phyloP scores from a whole-genome alignment of 495 filamentous ascomycete species.

The Podospora tetraspora region DNA sequence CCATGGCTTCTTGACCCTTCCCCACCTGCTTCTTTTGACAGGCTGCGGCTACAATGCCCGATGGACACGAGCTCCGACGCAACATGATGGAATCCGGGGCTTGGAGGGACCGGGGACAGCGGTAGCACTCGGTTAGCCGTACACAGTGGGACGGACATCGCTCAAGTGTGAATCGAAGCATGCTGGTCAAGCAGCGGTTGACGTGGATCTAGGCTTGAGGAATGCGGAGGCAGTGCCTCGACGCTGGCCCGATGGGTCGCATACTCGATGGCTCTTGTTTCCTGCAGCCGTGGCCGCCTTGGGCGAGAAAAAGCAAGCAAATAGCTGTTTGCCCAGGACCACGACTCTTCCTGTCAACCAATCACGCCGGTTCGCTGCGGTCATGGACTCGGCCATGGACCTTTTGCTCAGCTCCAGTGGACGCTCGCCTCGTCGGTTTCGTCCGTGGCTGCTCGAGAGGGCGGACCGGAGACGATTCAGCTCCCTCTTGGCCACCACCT shows the following conservation, averaged over 20 bases:
- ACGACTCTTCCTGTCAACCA: background rate
- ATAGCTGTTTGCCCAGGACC: background rate
- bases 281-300: background rate
- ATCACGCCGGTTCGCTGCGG: background rate
- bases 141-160: background rate
- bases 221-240: background rate
- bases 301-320: background rate
- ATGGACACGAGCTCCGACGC: background rate
- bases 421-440: background rate
- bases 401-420: background rate
- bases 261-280: background rate
- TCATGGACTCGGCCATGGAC: background rate
- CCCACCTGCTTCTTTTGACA: background rate
- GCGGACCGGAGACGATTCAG: background rate
- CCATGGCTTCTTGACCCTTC: no score
- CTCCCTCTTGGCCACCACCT: background rate
- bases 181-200: background rate
- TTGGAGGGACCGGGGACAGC: background rate
- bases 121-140: background rate
- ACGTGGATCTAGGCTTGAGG: background rate
- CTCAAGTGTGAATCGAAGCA: background rate
- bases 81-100: background rate
- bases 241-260: background rate
- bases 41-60: no score
- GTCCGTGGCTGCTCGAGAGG: background rate